phyloP scores from a whole-genome alignment of 805 yeast species.

The Metschnikowia gelsemii region DNA sequence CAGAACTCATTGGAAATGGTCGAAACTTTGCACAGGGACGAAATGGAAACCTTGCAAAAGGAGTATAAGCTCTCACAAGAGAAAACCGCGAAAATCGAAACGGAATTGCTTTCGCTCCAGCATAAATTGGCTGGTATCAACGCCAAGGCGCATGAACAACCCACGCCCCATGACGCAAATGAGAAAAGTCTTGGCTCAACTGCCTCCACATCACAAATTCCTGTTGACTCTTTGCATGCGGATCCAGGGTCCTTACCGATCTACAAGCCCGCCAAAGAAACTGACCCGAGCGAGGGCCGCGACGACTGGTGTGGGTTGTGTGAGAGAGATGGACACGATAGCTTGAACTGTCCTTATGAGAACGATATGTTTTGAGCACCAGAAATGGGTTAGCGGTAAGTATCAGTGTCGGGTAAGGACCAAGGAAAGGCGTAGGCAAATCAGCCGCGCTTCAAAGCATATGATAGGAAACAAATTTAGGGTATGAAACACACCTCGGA shows the following conservation, averaged over 20 bases:
- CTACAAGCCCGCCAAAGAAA: slow-evolving; percentile 45
- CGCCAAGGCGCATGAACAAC: not conserved
- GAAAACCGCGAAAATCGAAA: slow-evolving; percentile 6
- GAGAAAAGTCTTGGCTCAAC: not conserved
- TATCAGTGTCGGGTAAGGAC: too few relatives aligned
- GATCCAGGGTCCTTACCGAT: slow-evolving; percentile 45
- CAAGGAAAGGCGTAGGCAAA: too few relatives aligned
- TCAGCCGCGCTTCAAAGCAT: too few relatives aligned
- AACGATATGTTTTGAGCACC: slow-evolving; percentile 47
- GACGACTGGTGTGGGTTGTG: slow-evolving; percentile 89
- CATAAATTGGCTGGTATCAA: not conserved
- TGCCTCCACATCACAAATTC: too few relatives aligned
- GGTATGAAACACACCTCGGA: too few relatives aligned
- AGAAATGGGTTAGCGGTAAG: too few relatives aligned
- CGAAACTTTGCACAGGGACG: slow-evolving; percentile 38
- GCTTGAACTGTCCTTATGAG: slow-evolving; percentile 85
- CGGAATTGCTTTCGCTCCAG: slow-evolving; percentile 5
- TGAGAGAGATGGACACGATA: slow-evolving; percentile 85
- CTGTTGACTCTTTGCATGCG: too few relatives aligned
- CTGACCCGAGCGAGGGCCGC: slow-evolving; percentile 74
- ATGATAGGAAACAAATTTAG: too few relatives aligned
- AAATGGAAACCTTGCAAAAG: slow-evolving; percentile 28
- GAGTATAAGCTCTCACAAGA: slow-evolving; percentile 27
- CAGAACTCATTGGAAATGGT: slow-evolving; percentile 45
- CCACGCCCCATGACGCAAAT: not conserved